A percentile compares a stretch with the other conserved stretches of the same genome.
These are phyloP conservation scores for Claviceps pazoutovae DNA, from an alignment of 2,329 filamentous ascomycete species.

Conservation along the genomic window DNA sequence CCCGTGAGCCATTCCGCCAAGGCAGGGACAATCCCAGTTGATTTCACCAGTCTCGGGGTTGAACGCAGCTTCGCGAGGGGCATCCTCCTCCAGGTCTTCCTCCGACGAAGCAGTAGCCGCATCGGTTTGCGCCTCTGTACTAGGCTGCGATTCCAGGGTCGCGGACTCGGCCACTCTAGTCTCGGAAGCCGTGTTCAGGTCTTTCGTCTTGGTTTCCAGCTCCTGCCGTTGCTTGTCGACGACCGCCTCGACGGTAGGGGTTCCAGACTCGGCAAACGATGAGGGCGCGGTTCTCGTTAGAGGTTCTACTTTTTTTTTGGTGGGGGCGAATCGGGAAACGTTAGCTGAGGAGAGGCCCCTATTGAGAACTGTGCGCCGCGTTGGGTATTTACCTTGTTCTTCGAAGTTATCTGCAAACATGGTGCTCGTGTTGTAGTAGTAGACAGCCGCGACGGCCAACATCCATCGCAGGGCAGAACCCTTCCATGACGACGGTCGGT, in stretches of 20 bases:
- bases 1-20: slow-evolving; percentile 92
- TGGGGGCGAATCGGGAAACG: neutral
- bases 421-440: slow-evolving; percentile 87
- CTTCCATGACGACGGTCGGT: slow-evolving; percentile 72
- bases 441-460: slow-evolving; percentile 61
- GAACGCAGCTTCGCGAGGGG: slow-evolving; percentile 79
- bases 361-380: neutral
- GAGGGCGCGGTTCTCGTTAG: slow-evolving; percentile 27
- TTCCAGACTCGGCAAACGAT: slow-evolving; percentile 40
- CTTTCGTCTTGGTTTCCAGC: slow-evolving; percentile 19
- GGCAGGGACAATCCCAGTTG: slow-evolving; percentile 98
- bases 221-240: slow-evolving; percentile 48
- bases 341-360: neutral
- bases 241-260: slow-evolving; percentile 53
- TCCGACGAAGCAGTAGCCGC: slow-evolving; percentile 22
- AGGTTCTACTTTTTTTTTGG: neutral
- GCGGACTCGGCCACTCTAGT: slow-evolving; percentile 9
- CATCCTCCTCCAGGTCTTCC: slow-evolving; percentile 60
- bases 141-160: slow-evolving; percentile 12
- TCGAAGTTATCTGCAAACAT: slow-evolving; percentile 73
- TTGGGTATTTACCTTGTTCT: slow-evolving; percentile 11
- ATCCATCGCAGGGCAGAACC: slow-evolving; percentile 59
- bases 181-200: slow-evolving; percentile 11
- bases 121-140: slow-evolving; percentile 14
- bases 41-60: slow-evolving; percentile 98